These are phyloP conservation scores for Penicillium verhagenii DNA, from an alignment of 495 filamentous ascomycete species.

Conservation along the genomic window DNA sequence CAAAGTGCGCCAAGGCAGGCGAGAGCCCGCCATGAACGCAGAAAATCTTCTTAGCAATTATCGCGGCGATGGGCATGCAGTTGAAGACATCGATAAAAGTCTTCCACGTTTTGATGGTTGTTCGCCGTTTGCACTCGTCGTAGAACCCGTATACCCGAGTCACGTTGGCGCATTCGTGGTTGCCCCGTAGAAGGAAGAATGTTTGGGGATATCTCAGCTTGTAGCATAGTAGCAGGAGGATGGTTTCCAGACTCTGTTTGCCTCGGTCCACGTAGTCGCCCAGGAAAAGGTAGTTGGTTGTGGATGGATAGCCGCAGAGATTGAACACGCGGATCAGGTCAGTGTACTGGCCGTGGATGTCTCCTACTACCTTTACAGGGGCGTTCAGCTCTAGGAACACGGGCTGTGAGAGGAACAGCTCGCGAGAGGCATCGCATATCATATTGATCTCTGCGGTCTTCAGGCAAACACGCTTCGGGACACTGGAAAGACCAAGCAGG, in stretches of 20 bases:
- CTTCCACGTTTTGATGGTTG: constrained; percentile 99
- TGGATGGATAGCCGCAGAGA: constrained; percentile 97
- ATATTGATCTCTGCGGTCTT: constrained; percentile 97
- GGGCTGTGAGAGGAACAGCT: constrained; percentile 88
- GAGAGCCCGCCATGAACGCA: constrained; percentile 97
- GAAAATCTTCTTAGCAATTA: constrained; percentile 98
- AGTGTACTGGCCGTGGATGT: constrained; percentile 97
- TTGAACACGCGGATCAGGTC: constrained; percentile 97
- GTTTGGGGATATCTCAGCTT: constrained; percentile 99
- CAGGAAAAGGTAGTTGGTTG: constrained; percentile 91
- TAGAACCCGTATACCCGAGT: constrained; percentile 99
- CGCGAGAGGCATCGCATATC: constrained; percentile 81
- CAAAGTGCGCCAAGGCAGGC: constrained; percentile 90
- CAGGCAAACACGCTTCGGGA: constrained; percentile 93
- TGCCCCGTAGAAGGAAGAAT: constrained; percentile 95
- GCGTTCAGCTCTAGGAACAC: constrained; percentile 86
- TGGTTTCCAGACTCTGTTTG: constrained; percentile 96
- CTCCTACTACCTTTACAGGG: constrained; percentile 97
- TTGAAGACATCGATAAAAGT: constrained; percentile 99
- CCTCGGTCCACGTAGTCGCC: constrained; percentile 98
- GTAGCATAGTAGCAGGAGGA: constrained; percentile 93
- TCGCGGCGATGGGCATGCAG: constrained; percentile 88
- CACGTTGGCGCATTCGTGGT: constrained; percentile 98
- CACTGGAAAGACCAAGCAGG: too few relatives aligned
- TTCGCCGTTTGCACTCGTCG: constrained; percentile 96